A percentile compares a stretch with the other conserved stretches of the same genome.
Evolutionary conservation across 768 basidiomycete genomes (phyloP).

Genomic region (Lactifluus subvellereus): DNA sequence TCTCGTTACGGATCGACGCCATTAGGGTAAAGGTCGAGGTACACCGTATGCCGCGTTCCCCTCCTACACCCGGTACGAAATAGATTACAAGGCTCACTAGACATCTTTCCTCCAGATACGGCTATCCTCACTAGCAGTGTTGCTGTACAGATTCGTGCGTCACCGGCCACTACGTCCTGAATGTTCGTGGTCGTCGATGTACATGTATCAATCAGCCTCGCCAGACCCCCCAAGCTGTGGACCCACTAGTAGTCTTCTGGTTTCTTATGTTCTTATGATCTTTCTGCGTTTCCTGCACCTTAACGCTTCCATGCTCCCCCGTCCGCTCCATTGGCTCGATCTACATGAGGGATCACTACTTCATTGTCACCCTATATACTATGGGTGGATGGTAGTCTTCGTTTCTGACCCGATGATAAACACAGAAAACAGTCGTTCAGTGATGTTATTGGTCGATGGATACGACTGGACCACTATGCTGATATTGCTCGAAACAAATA

Average conservation of each 20-base stretch:
- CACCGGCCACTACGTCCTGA: neutral
- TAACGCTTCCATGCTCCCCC: no score
- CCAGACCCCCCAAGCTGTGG: neutral
- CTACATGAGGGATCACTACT: neutral
- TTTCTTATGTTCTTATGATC: neutral
- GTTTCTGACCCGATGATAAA: no score
- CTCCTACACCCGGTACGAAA: neutral
- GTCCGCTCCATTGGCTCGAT: neutral
- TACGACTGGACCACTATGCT: no score
- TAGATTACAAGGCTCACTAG: neutral
- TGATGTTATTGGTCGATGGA: no score
- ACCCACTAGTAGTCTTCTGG: neutral
- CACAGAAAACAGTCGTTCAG: no score
- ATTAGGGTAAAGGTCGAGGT: neutral
- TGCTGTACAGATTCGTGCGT: neutral
- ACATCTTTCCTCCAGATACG: neutral
- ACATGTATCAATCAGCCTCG: neutral
- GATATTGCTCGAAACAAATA: no score
- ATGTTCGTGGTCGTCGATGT: neutral
- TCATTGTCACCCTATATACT: neutral
- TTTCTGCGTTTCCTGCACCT: no score
- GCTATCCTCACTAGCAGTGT: neutral
- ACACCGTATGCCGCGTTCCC: no score
- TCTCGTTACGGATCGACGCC: neutral
- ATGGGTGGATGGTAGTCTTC: neutral